Conservation (phyloP, 805 yeast species). For the Sugiyamaella chiloensis region DNA sequence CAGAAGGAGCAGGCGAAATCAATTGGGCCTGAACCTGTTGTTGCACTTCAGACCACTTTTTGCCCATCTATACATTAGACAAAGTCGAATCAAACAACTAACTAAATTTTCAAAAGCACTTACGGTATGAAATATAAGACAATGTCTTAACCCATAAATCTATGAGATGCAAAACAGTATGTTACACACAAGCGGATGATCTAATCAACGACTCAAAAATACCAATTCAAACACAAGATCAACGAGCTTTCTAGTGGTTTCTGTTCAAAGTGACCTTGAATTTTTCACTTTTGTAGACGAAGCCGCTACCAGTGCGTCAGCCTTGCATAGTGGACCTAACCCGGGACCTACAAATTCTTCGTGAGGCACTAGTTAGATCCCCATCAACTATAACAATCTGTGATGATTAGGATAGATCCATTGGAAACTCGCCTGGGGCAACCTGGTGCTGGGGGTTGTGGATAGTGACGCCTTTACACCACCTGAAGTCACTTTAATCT, state of each 20-base stretch:
- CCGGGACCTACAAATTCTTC: background rate
- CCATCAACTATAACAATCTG: constrained; percentile 23
- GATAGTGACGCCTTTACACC: constrained; percentile 27
- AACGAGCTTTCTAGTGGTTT: too few relatives aligned
- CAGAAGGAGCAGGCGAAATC: constrained; percentile 6
- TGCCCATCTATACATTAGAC: background rate
- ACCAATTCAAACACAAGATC: too few relatives aligned
- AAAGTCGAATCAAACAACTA: too few relatives aligned
- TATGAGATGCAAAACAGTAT: too few relatives aligned
- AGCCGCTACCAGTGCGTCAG: constrained; percentile 3
- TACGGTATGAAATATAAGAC: too few relatives aligned
- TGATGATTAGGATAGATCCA: constrained; percentile 18
- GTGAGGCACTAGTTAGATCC: background rate
- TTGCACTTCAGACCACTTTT: background rate
- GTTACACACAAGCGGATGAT: too few relatives aligned
- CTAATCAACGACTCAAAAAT: too few relatives aligned
- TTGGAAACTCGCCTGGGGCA: constrained; percentile 8
- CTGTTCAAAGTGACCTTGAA: background rate
- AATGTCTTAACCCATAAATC: too few relatives aligned
- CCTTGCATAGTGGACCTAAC: background rate
- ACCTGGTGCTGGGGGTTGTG: constrained; percentile 24
- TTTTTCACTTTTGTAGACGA: constrained; percentile 2
- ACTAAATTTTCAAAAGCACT: too few relatives aligned
- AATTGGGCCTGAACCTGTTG: constrained; percentile 2
- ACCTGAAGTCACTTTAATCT: constrained; percentile 22